phyloP scores from a whole-genome alignment of 2,329 filamentous ascomycete genomes.

The Scytalidium sp. region DNA sequence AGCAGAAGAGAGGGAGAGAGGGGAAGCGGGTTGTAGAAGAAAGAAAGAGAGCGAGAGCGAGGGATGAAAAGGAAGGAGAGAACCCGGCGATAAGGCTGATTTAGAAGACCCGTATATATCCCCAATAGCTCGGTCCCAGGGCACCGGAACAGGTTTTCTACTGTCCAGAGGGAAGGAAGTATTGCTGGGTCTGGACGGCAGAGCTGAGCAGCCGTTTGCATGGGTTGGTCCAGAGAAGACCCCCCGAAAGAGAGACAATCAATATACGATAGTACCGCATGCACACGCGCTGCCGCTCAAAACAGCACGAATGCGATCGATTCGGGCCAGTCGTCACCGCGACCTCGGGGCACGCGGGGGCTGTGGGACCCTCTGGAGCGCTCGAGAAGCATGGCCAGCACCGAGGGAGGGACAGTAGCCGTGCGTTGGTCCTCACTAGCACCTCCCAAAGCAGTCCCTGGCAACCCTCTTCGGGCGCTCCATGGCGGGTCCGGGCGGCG shows the following conservation, averaged over 20 bases:
- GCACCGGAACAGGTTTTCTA: not conserved
- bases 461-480: not conserved
- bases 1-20: too few species aligned
- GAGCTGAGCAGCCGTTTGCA: not conserved
- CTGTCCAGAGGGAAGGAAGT: not conserved
- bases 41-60: not conserved
- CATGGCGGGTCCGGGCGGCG: not conserved
- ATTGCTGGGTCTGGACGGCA: not conserved
- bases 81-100: not conserved
- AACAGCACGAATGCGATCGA: not conserved
- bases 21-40: not conserved
- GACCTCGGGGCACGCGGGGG: not conserved
- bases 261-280: too few species aligned
- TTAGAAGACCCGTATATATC: not conserved
- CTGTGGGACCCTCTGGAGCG: not conserved
- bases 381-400: not conserved
- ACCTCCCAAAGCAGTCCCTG: too few species aligned
- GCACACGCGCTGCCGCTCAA: too few species aligned
- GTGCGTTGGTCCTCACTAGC: too few species aligned
- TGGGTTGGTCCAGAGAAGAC: not conserved
- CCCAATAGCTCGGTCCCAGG: not conserved
- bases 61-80: too few species aligned
- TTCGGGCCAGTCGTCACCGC: not conserved
- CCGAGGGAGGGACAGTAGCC: not conserved
- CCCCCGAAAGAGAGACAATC: too few species aligned